Percentiles rank a stretch among this genome's conserved stretches.
Evolutionary conservation across 2,329 filamentous ascomycete genomes (phyloP).

Genomic region (Ceratocystis papillata): DNA sequence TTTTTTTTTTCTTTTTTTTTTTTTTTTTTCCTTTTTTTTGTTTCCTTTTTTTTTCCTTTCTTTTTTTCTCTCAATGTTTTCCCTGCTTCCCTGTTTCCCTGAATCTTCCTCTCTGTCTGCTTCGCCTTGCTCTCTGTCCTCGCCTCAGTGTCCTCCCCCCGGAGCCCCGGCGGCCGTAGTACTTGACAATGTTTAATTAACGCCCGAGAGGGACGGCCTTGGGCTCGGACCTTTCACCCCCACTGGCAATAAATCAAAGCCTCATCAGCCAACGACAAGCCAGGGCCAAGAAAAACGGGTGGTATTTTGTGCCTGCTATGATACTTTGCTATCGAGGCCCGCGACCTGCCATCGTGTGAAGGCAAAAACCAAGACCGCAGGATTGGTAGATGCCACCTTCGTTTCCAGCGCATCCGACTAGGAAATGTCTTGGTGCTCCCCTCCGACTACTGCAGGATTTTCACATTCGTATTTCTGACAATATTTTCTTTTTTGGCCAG

Average conservation of each 20-base stretch:
- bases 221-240: background rate
- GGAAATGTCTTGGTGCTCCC: background rate
- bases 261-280: background rate
- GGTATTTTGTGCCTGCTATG: background rate
- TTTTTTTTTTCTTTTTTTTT: background rate
- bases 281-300: background rate
- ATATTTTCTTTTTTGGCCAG: background rate
- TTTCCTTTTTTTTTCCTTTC: too few species aligned
- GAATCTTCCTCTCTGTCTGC: background rate
- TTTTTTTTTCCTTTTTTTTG: background rate
- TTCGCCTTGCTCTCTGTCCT: background rate
- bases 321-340: background rate
- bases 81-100: background rate
- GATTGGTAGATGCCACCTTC: background rate
- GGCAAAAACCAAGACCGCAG: background rate
- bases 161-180: background rate
- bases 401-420: background rate
- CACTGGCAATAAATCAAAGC: background rate
- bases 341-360: background rate
- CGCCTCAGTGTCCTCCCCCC: background rate
- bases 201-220: background rate
- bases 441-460: background rate
- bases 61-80: background rate
- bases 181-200: constrained; percentile 3
- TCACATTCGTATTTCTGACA: background rate